phyloP scores from a whole-genome alignment of 73 alveolate species.

The Uronychia setigera region DNA sequence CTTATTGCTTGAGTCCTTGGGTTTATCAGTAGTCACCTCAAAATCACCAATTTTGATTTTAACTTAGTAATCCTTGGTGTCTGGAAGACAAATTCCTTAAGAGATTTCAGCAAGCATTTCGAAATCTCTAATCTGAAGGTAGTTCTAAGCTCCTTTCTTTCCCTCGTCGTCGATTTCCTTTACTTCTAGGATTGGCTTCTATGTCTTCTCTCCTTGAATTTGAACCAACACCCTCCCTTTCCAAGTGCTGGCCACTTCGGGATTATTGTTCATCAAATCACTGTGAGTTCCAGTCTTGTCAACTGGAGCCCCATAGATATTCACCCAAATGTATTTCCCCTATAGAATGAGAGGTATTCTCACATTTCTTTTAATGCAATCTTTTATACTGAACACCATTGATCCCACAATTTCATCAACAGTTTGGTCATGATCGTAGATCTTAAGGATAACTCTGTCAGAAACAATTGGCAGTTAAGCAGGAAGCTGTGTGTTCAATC shows the following conservation, averaged over 20 bases:
- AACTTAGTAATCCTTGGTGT: conserved; percentile 29
- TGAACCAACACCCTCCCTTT: conserved; percentile 81
- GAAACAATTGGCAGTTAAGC: conserved; percentile 66
- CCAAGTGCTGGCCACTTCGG: conserved; percentile 83
- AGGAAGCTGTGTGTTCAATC: conserved; percentile 35
- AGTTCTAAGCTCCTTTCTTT: conserved; percentile 32
- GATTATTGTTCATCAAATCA: conserved; percentile 77
- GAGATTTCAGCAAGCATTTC: conserved; percentile 37
- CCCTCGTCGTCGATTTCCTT: conserved; percentile 29
- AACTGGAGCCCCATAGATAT: conserved; percentile 85
- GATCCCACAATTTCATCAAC: conserved; percentile 52
- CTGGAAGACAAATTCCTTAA: conserved; percentile 34
- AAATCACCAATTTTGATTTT: conserved; percentile 28
- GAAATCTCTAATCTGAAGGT: conserved; percentile 18
- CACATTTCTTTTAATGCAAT: conserved; percentile 5
- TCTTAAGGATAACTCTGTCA: conserved; percentile 59
- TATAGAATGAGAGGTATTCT: not conserved
- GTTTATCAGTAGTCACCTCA: conserved; percentile 18
- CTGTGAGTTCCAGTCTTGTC: conserved; percentile 65
- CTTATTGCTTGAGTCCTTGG: conserved; percentile 30
- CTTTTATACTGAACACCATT: conserved; percentile 22
- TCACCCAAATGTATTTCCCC: conserved; percentile 52
- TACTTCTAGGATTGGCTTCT: conserved; percentile 63
- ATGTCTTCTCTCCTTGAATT: conserved; percentile 65
- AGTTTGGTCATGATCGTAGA: conserved; percentile 60